phyloP scores from a whole-genome alignment of 1,139 yeast species.

The Geotrichum fermentans region DNA sequence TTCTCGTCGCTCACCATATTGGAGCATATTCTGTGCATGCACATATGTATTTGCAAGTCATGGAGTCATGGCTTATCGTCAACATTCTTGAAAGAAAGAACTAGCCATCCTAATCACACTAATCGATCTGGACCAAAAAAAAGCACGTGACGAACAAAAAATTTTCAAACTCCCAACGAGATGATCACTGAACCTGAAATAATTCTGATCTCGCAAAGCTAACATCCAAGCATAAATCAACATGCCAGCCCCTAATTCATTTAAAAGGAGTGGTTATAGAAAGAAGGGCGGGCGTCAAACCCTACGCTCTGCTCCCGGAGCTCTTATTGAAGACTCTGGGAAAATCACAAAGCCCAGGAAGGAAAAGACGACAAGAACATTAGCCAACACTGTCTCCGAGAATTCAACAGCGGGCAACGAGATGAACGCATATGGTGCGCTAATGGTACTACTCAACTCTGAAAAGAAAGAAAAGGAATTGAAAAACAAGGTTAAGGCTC shows the following conservation, averaged over 20 bases:
- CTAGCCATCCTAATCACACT: too few relatives aligned
- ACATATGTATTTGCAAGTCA: too few relatives aligned
- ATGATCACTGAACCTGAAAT: neutral
- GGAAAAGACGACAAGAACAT: conserved; percentile 30
- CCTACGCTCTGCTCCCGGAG: conserved; percentile 9
- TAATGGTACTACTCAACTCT: conserved; percentile 61
- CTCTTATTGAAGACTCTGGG: neutral
- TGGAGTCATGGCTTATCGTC: too few relatives aligned
- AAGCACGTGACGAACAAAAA: neutral
- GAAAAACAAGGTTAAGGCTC: neutral
- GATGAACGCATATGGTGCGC: conserved; percentile 62
- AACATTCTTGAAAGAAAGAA: too few relatives aligned
- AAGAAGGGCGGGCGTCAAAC: conserved; percentile 15
- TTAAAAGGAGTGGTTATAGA: conserved; percentile 1
- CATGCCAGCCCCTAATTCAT: conserved; percentile 1
- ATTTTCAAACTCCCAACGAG: conserved; percentile 2
- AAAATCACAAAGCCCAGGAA: conserved; percentile 15
- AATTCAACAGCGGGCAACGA: conserved; percentile 10
- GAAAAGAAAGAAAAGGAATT: conserved; percentile 41
- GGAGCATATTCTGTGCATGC: too few relatives aligned
- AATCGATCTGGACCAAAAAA: too few relatives aligned
- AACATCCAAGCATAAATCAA: neutral
- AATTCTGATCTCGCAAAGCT: neutral
- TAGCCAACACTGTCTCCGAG: conserved; percentile 33
- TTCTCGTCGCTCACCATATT: too few relatives aligned